phyloP scores from a whole-genome alignment of 106 monocot species.

The Posidonia australis region DNA sequence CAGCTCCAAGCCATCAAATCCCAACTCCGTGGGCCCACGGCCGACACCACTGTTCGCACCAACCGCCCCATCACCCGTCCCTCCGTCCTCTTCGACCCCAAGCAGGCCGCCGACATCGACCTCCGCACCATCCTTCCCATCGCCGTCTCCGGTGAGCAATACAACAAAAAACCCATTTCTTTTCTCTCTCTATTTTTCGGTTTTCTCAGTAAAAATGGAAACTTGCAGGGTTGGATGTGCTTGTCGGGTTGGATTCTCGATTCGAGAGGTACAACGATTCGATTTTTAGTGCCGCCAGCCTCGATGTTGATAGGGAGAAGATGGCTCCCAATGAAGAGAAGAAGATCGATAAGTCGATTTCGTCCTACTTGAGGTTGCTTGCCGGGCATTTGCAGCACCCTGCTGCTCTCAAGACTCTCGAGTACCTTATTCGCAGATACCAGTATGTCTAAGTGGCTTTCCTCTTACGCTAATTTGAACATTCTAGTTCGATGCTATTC shows the following conservation, averaged over 20 bases:
- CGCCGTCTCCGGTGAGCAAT: slow-evolving; percentile 52
- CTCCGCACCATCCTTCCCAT: slow-evolving; percentile 57
- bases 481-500: too few species aligned
- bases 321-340: slow-evolving; percentile 60
- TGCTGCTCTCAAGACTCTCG: slow-evolving; percentile 65
- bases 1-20: slow-evolving; percentile 74
- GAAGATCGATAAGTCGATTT: slow-evolving; percentile 55
- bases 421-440: slow-evolving; percentile 88
- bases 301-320: slow-evolving; percentile 67
- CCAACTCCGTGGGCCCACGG: slow-evolving; percentile 26
- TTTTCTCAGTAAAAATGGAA: not conserved
- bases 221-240: slow-evolving; percentile 55
- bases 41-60: slow-evolving; percentile 7
- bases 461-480: too few species aligned
- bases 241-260: slow-evolving; percentile 32
- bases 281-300: slow-evolving; percentile 56
- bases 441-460: slow-evolving; percentile 18
- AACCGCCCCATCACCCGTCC: slow-evolving; percentile 57
- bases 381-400: slow-evolving; percentile 51
- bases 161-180: not conserved
- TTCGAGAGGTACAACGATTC: slow-evolving; percentile 52
- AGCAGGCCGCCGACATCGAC: slow-evolving; percentile 86
- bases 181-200: not conserved
- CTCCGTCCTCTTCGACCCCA: slow-evolving; percentile 67
- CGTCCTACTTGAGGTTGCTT: slow-evolving; percentile 58